Percentiles rank a stretch among this genome's conserved stretches.
Evolutionary conservation across 2,329 filamentous ascomycete genomes (phyloP).

Genomic region (Mycosphaerella sp.): DNA sequence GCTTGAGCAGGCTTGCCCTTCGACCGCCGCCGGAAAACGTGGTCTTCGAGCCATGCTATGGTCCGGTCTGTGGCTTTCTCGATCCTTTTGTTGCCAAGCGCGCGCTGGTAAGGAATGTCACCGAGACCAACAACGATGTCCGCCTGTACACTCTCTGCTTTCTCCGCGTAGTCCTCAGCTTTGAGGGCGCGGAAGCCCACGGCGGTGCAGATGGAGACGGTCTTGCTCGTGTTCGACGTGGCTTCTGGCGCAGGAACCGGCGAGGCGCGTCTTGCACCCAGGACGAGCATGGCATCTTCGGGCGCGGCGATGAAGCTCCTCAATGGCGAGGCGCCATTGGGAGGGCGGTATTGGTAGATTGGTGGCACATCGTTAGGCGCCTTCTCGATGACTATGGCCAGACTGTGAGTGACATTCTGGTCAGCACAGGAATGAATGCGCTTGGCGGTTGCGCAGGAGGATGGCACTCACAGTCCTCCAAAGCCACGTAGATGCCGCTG

Average conservation of each 20-base stretch:
- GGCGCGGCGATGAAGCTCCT: conserved; percentile 72
- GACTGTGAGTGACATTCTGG: conserved; percentile 31
- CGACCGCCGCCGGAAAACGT: conserved; percentile 41
- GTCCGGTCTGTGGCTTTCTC: conserved; percentile 81
- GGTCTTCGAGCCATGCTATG: conserved; percentile 69
- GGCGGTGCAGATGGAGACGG: conserved; percentile 74
- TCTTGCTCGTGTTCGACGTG: conserved; percentile 47
- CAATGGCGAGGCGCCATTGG: conserved; percentile 51
- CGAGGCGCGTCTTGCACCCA: conserved; percentile 72
- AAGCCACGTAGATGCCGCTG: conserved; percentile 66
- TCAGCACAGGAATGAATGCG: conserved; percentile 32
- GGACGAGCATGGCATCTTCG: conserved; percentile 57
- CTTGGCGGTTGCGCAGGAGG: conserved; percentile 5
- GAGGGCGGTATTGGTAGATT: conserved; percentile 45
- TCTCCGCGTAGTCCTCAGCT: conserved; percentile 61
- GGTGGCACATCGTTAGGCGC: conserved; percentile 44
- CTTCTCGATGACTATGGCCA: conserved; percentile 57
- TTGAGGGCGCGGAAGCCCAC: conserved; percentile 72
- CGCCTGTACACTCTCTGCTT: conserved; percentile 59
- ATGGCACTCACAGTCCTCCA: conserved; percentile 78
- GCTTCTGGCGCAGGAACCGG: conserved; percentile 63
- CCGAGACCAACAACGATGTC: conserved; percentile 75
- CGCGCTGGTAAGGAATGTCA: conserved; percentile 59
- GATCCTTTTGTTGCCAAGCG: conserved; percentile 55
- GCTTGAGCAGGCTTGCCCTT: conserved; percentile 27